These are phyloP conservation scores for Akebia trifoliata DNA, from an alignment of 164 flowering plant genomes.

Conservation along the genomic window DNA sequence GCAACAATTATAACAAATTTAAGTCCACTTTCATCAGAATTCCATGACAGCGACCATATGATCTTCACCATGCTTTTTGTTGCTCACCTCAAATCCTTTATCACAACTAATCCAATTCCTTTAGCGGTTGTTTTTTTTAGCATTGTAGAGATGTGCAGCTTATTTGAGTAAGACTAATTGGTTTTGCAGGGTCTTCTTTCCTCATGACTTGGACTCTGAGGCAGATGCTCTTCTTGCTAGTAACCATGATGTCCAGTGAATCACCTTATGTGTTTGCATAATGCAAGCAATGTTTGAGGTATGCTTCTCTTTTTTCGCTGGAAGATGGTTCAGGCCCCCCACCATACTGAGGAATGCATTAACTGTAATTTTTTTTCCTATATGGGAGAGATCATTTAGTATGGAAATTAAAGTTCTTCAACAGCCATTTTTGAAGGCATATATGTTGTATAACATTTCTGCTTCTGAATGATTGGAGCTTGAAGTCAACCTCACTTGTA, in stretches of 20 bases:
- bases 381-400: neutral
- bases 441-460: neutral
- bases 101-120: neutral
- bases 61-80: no score
- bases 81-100: no score
- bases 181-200: conserved; percentile 85
- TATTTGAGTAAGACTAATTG: neutral
- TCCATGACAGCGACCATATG: no score
- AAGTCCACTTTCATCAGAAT: no score
- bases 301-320: neutral
- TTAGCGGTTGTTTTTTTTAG: neutral
- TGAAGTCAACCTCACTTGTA: no score
- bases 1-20: no score
- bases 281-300: neutral
- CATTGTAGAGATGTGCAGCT: neutral
- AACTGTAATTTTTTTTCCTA: neutral
- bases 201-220: conserved; percentile 79
- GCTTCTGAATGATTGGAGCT: conserved; percentile 2
- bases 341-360: neutral
- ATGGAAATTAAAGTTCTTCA: neutral
- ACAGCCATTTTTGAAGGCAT: neutral
- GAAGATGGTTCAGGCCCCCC: neutral
- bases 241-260: conserved; percentile 16
- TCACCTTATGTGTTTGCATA: neutral
- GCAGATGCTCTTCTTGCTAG: conserved; percentile 58